Evolutionary conservation across 176 grass and related monocot genomes (phyloP).

Genomic region (Carex kokanica): DNA sequence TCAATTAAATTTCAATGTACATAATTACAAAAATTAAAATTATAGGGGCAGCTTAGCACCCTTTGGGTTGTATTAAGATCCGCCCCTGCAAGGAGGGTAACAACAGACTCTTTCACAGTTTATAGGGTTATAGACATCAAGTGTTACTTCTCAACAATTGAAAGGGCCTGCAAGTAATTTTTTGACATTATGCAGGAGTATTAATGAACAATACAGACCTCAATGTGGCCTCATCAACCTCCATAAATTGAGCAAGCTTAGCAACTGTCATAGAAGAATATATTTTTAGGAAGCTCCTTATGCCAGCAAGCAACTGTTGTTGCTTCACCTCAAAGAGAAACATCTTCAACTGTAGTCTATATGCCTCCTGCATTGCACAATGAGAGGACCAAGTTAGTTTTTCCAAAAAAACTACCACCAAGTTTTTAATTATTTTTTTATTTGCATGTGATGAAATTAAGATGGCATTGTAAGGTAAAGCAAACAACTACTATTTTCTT

Average conservation of each 20-base stretch:
- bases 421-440: too few species aligned
- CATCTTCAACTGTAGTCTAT: conserved; percentile 92
- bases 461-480: neutral
- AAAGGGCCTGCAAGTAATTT: neutral
- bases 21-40: too few species aligned
- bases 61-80: too few species aligned
- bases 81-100: neutral
- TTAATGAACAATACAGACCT: conserved; percentile 44
- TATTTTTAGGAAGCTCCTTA: conserved; percentile 77
- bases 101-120: neutral
- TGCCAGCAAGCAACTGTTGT: conserved; percentile 79
- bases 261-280: conserved; percentile 82
- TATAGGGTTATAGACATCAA: neutral
- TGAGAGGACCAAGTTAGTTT: neutral
- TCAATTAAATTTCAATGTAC: too few species aligned
- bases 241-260: conserved; percentile 95
- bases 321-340: conserved; percentile 99
- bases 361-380: conserved; percentile 59
- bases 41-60: too few species aligned
- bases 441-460: neutral
- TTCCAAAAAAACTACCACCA: neutral
- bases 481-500: neutral
- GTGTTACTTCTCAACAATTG: neutral
- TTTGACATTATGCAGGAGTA: neutral
- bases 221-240: conserved; percentile 82